These are phyloP conservation scores for Penicillium sp. DNA, from an alignment of 2,329 filamentous ascomycete genomes.

Conservation along the genomic window DNA sequence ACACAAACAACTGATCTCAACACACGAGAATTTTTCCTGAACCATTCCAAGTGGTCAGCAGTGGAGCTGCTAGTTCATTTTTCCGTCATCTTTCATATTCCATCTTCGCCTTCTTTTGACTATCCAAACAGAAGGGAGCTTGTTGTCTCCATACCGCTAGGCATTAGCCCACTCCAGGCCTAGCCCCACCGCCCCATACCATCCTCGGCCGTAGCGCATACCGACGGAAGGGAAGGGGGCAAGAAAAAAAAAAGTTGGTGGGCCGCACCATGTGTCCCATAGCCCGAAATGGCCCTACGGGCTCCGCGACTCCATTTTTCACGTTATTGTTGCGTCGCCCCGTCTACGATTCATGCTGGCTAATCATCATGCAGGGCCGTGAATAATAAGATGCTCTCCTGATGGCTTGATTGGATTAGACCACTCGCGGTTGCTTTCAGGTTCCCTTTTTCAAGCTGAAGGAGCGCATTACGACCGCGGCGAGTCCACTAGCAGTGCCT, in stretches of 20 bases:
- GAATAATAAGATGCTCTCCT: slow-evolving; percentile 17
- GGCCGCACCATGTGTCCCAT: slow-evolving; percentile 28
- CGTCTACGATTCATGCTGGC: not conserved
- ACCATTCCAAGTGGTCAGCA: slow-evolving; percentile 17
- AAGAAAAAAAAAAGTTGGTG: slow-evolving; percentile 12
- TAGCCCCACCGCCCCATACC: slow-evolving; percentile 21
- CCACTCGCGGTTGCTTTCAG: not conserved
- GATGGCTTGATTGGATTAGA: slow-evolving; percentile 19
- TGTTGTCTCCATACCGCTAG: not conserved
- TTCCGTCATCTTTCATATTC: slow-evolving; percentile 1
- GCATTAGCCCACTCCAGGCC: not conserved
- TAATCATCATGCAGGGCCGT: slow-evolving; percentile 13
- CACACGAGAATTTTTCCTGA: not conserved
- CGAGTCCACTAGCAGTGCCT: not conserved
- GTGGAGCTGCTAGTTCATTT: slow-evolving; percentile 16
- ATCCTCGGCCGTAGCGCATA: slow-evolving; percentile 26
- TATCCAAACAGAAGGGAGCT: not conserved
- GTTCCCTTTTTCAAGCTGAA: not conserved
- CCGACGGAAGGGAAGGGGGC: slow-evolving; percentile 8
- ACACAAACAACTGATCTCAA: slow-evolving; percentile 6
- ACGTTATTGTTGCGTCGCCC: not conserved
- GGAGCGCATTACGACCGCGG: not conserved
- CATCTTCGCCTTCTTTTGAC: not conserved
- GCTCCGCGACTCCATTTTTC: slow-evolving; percentile 11
- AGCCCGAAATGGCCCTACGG: slow-evolving; percentile 15